Base-by-base conservation (phyloP, 305 asterid genomes). In the Stenogyne calaminthoides region DNA sequence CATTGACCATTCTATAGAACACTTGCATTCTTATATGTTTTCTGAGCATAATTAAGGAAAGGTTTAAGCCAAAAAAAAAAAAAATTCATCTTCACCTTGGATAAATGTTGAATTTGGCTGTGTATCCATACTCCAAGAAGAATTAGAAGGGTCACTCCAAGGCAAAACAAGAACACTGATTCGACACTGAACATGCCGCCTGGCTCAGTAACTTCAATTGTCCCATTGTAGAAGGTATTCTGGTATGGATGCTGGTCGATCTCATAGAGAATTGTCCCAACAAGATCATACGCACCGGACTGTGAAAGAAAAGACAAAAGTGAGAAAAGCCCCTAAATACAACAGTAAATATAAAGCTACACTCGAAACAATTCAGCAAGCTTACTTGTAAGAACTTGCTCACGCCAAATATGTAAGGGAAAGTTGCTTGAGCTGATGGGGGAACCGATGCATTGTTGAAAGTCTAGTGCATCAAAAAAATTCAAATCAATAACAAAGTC, bases 311-410 rank as follows among this genome's bases (percentile, higher is more conserved):
- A 39, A 20, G 19, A 57, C 29, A 52, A 49, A 75, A 37, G 32
- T 29, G 39, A 66, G 52, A 18, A 25, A 7, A 11, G 46, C 40
- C 40, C 60, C 44, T 11, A 40, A 46, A 64, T 44, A 42, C 46
- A 52, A 34, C 51, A 52, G 16, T 37, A 70, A 68, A 66, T 65
- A 47, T 46, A 36, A 64, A 42, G 39, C 25, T 15, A 56, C 61
- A 62, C 32, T 68, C 25, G 12, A 52, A 46, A 65, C 8, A 34
- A 22, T 55, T 71, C 44, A 11, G 49, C 54, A 57, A 74, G 49
- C 76, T 80, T 82, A 89, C 99, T 95, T 95, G 99, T 76, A 95
- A 85, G 84, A 95, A 95, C 88, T 95, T 95, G 97, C 96, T 95
- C 64, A 95, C 88, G 49, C 83, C 95, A 77, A 88, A 95, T 70